Evolutionary conservation across 306 rosid species (phyloP).

Genomic region (Gastrolobium villosum): DNA sequence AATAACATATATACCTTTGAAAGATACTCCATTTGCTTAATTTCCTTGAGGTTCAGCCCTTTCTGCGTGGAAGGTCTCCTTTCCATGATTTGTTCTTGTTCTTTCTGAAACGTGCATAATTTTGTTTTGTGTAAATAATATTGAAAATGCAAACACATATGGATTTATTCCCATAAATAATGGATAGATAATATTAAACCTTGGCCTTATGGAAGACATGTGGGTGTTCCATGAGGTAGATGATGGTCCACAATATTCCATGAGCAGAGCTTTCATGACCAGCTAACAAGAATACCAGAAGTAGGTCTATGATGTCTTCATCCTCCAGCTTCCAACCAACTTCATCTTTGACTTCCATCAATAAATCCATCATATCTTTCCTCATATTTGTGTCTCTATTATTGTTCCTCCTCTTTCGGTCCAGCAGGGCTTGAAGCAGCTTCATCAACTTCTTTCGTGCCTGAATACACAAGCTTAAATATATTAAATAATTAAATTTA

Average conservation of each 20-base stretch:
- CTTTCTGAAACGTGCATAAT: slow-evolving; percentile 54
- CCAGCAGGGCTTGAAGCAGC: slow-evolving; percentile 60
- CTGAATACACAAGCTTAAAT: slow-evolving; percentile 49
- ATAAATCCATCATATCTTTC: slow-evolving; percentile 66
- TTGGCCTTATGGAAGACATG: slow-evolving; percentile 59
- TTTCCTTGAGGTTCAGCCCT: slow-evolving; percentile 60
- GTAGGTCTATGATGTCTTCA: slow-evolving; percentile 74
- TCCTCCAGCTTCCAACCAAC: slow-evolving; percentile 63
- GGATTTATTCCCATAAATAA: background rate
- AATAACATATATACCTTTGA: slow-evolving; percentile 56
- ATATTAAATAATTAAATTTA: background rate
- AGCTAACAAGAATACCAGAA: slow-evolving; percentile 77
- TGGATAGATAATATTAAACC: slow-evolving; percentile 45
- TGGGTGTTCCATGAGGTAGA: slow-evolving; percentile 67
- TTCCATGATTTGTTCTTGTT: slow-evolving; percentile 65
- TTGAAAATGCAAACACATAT: background rate
- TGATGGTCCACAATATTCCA: slow-evolving; percentile 74
- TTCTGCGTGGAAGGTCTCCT: slow-evolving; percentile 59
- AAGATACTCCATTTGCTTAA: slow-evolving; percentile 70
- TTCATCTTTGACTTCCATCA: slow-evolving; percentile 77
- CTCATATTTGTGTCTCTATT: slow-evolving; percentile 33
- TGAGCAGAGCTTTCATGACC: slow-evolving; percentile 92
- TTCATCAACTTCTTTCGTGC: slow-evolving; percentile 70
- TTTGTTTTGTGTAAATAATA: background rate
- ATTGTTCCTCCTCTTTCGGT: slow-evolving; percentile 49